phyloP scores from a whole-genome alignment of 192 early-diverging fungal species.

The Coemansia sp. region DNA sequence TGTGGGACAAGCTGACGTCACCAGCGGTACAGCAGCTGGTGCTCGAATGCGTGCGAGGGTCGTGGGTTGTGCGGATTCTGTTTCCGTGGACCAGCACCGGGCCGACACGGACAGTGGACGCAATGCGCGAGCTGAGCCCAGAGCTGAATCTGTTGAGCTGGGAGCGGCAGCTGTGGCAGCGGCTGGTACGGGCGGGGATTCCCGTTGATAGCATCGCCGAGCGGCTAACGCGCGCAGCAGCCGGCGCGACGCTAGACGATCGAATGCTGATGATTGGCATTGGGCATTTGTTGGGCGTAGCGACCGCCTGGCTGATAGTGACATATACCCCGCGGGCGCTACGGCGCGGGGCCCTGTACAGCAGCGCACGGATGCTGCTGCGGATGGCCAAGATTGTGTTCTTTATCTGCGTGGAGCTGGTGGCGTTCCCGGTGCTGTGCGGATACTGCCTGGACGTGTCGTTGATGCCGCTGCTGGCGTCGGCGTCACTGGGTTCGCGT shows the following conservation, averaged over 20 bases:
- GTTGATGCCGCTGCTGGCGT: conserved; percentile 71
- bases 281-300: conserved; percentile 44
- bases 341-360: conserved; percentile 19
- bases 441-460: conserved; percentile 81
- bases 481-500: conserved; percentile 56
- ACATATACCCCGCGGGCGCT: conserved; percentile 18
- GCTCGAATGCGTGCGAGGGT: conserved; percentile 18
- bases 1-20: conserved; percentile 26
- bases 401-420: conserved; percentile 85
- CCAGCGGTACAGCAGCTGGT: conserved; percentile 8
- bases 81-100: conserved; percentile 24
- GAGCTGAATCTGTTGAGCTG: conserved; percentile 2
- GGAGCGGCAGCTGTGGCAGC: conserved; percentile 31
- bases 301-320: conserved; percentile 54
- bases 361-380: conserved; percentile 29
- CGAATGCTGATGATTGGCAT: conserved; percentile 40
- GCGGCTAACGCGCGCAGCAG: conserved; percentile 13
- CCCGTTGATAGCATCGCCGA: conserved; percentile 54
- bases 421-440: conserved; percentile 81
- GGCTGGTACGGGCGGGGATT: conserved; percentile 45
- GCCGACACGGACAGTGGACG: conserved; percentile 1
- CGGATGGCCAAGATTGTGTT: conserved; percentile 64
- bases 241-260: conserved; percentile 33
- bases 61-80: conserved; percentile 24
- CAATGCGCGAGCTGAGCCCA: conserved; percentile 1